Evolutionary conservation across 2,329 filamentous ascomycete species (phyloP).

Genomic region (Cylindrodendrum hubeiense): DNA sequence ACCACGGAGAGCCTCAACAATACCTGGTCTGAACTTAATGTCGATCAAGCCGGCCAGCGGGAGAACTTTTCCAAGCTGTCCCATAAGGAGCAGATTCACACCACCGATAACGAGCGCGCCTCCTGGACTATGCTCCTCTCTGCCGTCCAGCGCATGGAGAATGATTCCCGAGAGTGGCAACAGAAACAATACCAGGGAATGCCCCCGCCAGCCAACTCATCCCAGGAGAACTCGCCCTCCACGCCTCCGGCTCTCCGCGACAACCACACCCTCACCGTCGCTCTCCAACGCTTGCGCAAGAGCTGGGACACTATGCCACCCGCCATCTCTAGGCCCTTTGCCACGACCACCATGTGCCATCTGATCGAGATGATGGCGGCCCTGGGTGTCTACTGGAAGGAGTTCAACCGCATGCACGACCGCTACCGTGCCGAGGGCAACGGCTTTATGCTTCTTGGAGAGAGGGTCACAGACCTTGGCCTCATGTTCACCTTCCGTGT

Average conservation of each 20-base stretch:
- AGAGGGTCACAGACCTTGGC: slow-evolving; percentile 61
- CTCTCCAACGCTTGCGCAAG: slow-evolving; percentile 59
- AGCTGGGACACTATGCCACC: slow-evolving; percentile 67
- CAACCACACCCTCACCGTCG: slow-evolving; percentile 58
- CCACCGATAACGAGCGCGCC: slow-evolving; percentile 67
- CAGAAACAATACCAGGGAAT: slow-evolving; percentile 44
- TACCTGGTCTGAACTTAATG: slow-evolving; percentile 49
- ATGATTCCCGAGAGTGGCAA: slow-evolving; percentile 62
- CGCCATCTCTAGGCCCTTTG: slow-evolving; percentile 61
- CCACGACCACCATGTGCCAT: slow-evolving; percentile 68
- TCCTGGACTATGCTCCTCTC: slow-evolving; percentile 67
- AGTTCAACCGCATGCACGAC: slow-evolving; percentile 65
- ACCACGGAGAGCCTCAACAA: slow-evolving; percentile 50
- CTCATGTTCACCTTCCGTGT: slow-evolving; percentile 67
- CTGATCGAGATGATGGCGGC: slow-evolving; percentile 66
- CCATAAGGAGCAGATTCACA: slow-evolving; percentile 58
- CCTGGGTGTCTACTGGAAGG: slow-evolving; percentile 70
- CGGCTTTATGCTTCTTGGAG: slow-evolving; percentile 63
- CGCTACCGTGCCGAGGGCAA: slow-evolving; percentile 68
- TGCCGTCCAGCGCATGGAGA: slow-evolving; percentile 63
- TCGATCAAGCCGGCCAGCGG: slow-evolving; percentile 40
- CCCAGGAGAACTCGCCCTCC: slow-evolving; percentile 36
- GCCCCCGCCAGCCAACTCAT: slow-evolving; percentile 35
- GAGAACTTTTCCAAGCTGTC: slow-evolving; percentile 42
- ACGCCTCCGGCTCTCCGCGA: slow-evolving; percentile 42